Percentiles rank a stretch among this genome's conserved stretches.
Evolutionary conservation across 73 alveolate genomes (phyloP).

Genomic region (Paramecium caudatum): DNA sequence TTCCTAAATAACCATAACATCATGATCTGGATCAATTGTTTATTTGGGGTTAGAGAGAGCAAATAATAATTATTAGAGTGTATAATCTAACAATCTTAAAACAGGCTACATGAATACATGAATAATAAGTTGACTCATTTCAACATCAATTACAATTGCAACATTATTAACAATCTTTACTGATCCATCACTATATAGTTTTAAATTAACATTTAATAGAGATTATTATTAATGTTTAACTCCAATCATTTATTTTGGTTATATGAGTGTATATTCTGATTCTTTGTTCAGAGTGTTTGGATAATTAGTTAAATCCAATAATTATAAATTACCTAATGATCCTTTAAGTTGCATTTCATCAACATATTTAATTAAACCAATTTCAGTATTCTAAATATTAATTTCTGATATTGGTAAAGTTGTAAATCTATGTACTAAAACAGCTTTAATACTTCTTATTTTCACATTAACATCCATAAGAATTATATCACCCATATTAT

Average conservation of each 20-base stretch:
- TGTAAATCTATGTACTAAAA: slow-evolving; percentile 55
- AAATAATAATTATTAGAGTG: slow-evolving; percentile 57
- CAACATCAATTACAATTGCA: slow-evolving; percentile 45
- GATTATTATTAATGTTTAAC: slow-evolving; percentile 1
- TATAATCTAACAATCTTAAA: slow-evolving; percentile 69
- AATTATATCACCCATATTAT: slow-evolving; percentile 52
- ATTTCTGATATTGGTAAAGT: slow-evolving; percentile 58
- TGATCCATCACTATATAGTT: slow-evolving; percentile 53
- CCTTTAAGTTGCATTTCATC: slow-evolving; percentile 68
- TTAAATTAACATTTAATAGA: slow-evolving; percentile 50
- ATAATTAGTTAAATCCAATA: slow-evolving; percentile 67
- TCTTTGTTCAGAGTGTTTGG: slow-evolving; percentile 65
- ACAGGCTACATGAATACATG: slow-evolving; percentile 70
- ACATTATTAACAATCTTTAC: slow-evolving; percentile 60
- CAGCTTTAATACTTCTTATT: slow-evolving; percentile 54
- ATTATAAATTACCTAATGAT: slow-evolving; percentile 65
- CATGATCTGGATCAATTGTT: slow-evolving; percentile 29
- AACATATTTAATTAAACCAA: slow-evolving; percentile 26
- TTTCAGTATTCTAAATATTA: slow-evolving; percentile 46
- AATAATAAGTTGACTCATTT: slow-evolving; percentile 57
- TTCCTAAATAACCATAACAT: not conserved
- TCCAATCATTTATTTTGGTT: slow-evolving; percentile 73
- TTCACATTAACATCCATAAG: slow-evolving; percentile 39
- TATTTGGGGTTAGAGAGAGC: slow-evolving; percentile 47
- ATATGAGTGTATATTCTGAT: slow-evolving; percentile 39